Evolutionary conservation across 2,329 filamentous ascomycete genomes (phyloP).

Genomic region (Trichophyton equinum): DNA sequence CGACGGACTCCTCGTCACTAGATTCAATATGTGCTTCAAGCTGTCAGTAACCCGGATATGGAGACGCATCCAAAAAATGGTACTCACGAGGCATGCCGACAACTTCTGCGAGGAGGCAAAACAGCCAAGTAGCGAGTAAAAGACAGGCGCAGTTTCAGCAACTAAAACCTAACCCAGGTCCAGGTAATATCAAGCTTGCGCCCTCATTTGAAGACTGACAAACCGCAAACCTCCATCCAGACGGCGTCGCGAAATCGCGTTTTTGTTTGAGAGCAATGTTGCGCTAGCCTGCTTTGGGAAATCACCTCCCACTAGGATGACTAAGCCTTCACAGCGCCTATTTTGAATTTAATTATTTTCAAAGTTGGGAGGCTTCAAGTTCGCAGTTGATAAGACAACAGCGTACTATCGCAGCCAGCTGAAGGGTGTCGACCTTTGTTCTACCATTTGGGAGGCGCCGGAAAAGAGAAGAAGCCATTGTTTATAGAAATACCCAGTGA

Average conservation of each 20-base stretch:
- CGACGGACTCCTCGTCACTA: constrained; percentile 23
- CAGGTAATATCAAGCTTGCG: background rate
- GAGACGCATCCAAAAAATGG: background rate
- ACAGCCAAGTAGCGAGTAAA: background rate
- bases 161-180: background rate
- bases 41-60: background rate
- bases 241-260: constrained; percentile 1
- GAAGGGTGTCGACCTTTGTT: background rate
- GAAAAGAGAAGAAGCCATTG: background rate
- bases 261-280: background rate
- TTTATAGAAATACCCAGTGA: constrained; percentile 11
- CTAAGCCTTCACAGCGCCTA: background rate
- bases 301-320: constrained; percentile 1
- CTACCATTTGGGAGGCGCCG: background rate
- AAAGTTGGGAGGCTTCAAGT: background rate
- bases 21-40: constrained; percentile 7
- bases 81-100: constrained; percentile 32
- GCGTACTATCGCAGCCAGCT: background rate
- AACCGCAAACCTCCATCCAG: background rate
- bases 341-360: background rate
- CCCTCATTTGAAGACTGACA: background rate
- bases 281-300: constrained; percentile 2
- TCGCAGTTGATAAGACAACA: background rate
- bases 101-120: background rate
- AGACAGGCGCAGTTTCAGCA: background rate